phyloP scores from a whole-genome alignment of 371 early-diverging fungal species.

The Saksenaea oblongispora region DNA sequence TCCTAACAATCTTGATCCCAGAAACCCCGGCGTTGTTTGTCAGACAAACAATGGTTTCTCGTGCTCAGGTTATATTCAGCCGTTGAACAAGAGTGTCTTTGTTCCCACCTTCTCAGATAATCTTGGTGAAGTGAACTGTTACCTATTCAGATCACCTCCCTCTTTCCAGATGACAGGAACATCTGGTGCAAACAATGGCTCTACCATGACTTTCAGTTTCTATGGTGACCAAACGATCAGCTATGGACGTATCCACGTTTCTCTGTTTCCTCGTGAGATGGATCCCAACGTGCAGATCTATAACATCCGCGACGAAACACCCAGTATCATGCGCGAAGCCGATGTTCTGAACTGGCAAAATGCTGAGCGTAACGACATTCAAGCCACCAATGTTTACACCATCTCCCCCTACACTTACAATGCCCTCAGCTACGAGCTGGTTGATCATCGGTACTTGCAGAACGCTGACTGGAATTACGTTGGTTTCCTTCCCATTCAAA shows the following conservation, averaged over 20 bases:
- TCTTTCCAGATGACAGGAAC: conserved; percentile 36
- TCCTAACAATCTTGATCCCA: background rate
- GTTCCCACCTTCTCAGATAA: conserved; percentile 36
- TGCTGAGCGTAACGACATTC: conserved; percentile 45
- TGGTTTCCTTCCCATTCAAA: conserved; percentile 47
- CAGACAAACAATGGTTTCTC: conserved; percentile 42
- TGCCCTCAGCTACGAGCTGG: conserved; percentile 36
- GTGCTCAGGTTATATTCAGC: conserved; percentile 27
- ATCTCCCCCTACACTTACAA: conserved; percentile 43
- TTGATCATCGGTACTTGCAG: conserved; percentile 48
- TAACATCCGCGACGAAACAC: conserved; percentile 21
- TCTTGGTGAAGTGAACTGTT: conserved; percentile 43
- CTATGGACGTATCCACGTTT: conserved; percentile 43
- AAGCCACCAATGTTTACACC: conserved; percentile 37
- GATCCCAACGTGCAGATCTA: conserved; percentile 45
- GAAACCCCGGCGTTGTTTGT: conserved; percentile 39
- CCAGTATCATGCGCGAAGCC: conserved; percentile 19
- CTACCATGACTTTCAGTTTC: conserved; percentile 37
- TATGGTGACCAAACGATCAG: conserved; percentile 34
- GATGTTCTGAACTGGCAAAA: conserved; percentile 40
- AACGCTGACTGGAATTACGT: conserved; percentile 50
- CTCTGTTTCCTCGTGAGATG: conserved; percentile 45
- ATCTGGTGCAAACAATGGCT: conserved; percentile 45
- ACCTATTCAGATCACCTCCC: conserved; percentile 34
- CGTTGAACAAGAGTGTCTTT: conserved; percentile 39